phyloP scores from a whole-genome alignment of 2,329 filamentous ascomycete species.

The Aspergillus neotritici region DNA sequence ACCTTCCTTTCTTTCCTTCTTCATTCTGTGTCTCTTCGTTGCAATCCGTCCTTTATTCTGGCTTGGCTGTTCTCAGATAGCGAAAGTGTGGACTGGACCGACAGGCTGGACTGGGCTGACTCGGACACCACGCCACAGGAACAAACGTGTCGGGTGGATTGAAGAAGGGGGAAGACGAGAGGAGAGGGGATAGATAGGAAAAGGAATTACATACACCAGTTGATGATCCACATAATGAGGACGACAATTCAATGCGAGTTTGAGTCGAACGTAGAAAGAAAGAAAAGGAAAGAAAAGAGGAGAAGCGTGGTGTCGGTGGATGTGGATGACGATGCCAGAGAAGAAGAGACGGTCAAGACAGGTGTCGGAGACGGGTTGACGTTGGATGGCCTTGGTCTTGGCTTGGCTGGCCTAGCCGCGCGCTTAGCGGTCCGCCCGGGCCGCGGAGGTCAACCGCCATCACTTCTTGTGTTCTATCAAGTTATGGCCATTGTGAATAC shows the following conservation, averaged over 20 bases:
- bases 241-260: slow-evolving; percentile 2
- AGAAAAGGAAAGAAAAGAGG: slow-evolving; percentile 23
- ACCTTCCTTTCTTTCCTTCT: neutral
- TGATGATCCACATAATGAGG: slow-evolving; percentile 76
- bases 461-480: no score
- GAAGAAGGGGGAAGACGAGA: slow-evolving; percentile 4
- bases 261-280: slow-evolving; percentile 11
- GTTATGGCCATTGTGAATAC: no score
- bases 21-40: no score
- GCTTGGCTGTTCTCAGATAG: no score
- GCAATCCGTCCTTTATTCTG: no score
- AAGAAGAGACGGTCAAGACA: no score
- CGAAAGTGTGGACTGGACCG: no score
- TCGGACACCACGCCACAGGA: no score
- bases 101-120: no score
- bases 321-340: slow-evolving; percentile 13
- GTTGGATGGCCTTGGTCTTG: slow-evolving; percentile 17
- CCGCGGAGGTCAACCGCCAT: no score
- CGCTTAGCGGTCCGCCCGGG: slow-evolving; percentile 8
- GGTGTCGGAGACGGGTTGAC: no score
- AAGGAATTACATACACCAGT: slow-evolving; percentile 68
- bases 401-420: slow-evolving; percentile 14
- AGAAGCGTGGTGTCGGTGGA: slow-evolving; percentile 20
- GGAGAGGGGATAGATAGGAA: slow-evolving; percentile 3
- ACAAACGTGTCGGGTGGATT: no score